Percentiles rank a stretch among this genome's conserved stretches.
phyloP scores from a whole-genome alignment of 495 filamentous ascomycete species.

The Penicillium crystallinum region DNA sequence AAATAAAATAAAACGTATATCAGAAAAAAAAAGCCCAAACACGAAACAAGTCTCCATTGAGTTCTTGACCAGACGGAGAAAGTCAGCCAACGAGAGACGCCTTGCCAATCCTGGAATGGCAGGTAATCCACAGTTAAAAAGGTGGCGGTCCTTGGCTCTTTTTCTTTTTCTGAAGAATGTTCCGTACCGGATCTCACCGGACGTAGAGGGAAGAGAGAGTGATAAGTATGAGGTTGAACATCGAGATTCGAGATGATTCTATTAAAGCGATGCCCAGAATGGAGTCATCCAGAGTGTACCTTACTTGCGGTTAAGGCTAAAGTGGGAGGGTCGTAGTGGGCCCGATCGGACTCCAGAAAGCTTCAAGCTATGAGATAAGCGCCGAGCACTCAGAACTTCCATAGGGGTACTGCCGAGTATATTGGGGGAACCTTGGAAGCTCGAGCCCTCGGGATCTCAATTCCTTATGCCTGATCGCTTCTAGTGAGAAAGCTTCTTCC shows the following conservation, averaged over 20 bases:
- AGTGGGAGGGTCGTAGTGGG: constrained; percentile 14
- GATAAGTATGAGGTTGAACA: background rate
- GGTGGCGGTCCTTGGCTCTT: constrained; percentile 11
- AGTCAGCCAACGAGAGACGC: constrained; percentile 6
- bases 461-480: background rate
- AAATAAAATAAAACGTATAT: too few relatives aligned
- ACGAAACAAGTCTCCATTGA: constrained; percentile 11
- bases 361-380: background rate
- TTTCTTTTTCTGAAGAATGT: constrained; percentile 9
- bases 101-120: constrained; percentile 12
- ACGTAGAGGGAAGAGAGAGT: background rate
- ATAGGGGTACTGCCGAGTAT: too few relatives aligned
- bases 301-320: constrained; percentile 1
- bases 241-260: background rate
- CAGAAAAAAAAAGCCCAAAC: background rate
- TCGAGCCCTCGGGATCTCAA: background rate
- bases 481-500: background rate
- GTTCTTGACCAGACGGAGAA: constrained; percentile 13
- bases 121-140: constrained; percentile 9
- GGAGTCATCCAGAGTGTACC: background rate
- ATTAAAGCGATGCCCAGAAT: too few relatives aligned
- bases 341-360: constrained; percentile 8
- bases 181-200: constrained; percentile 10
- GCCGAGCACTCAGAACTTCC: background rate
- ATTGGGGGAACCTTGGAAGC: too few relatives aligned